Base-by-base conservation (phyloP, 1,284 basidiomycete species). In the Hymenochaete sp. region DNA sequence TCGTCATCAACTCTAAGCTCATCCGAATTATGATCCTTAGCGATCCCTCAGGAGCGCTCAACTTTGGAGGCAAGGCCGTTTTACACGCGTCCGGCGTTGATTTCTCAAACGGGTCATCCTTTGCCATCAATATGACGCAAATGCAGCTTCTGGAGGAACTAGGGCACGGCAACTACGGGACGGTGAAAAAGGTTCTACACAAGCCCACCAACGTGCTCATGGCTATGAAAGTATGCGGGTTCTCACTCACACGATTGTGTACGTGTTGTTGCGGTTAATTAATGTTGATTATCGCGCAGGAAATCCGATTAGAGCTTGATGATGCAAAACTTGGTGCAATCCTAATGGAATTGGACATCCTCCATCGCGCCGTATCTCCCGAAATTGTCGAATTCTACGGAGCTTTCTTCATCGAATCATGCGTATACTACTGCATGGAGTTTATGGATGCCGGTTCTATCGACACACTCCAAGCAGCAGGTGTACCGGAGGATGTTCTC, bases 351-450 rank as follows among this genome's bases (percentile, higher is more conserved):
- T 83, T 98, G 44, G 93, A 98, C 61, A 89, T 98, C 55, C 76
- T 98, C 21, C 95, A 98, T 65, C 86, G 93, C 25, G 95, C 93
- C 3, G 77, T 84, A 21, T 82, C 87, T 10, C 85, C 86, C 4
- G 82, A 91, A 61, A 98, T 98, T 54, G 90, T 98, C 59, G 95
- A 98, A 56, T 98, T 98, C 57, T 98, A 96, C 63, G 95, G 95
- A 36, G 95, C 95, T 2, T 98, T 98, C 70, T 98, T 97, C 63
- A 93, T 97, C 63, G 95, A 98, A 63, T 90, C 86, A 19, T 98
- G 89, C 64, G 95, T 98, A 28, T 98, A 98, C 66, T 98, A 97
- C 65, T 98, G 95, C 67, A 98, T 98, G 93, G 95, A 98, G 69
- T 92, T 85, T 66, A 98, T 98, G 95, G 93, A 98, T 59, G 92